Conservation (phyloP, 2,329 filamentous ascomycete species). For the Calonectria leucothoes region DNA sequence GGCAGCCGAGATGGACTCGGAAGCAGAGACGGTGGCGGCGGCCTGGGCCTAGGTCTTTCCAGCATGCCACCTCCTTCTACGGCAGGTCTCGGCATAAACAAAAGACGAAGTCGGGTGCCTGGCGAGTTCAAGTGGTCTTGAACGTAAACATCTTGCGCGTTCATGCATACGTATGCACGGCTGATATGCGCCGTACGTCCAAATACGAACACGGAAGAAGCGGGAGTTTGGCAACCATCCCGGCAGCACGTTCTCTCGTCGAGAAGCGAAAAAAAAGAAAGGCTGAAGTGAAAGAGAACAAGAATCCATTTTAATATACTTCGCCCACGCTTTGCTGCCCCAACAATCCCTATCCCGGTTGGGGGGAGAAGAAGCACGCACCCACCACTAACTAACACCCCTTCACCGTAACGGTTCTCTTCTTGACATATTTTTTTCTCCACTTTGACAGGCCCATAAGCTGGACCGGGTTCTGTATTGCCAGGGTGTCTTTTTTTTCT, state of each 20-base stretch:
- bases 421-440: neutral
- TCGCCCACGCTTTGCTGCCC: neutral
- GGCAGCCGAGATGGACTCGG: constrained; percentile 37
- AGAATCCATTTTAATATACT: neutral
- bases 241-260: neutral
- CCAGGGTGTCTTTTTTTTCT: neutral
- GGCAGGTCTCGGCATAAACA: constrained; percentile 23
- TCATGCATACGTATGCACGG: neutral
- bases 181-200: neutral
- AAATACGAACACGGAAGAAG: neutral
- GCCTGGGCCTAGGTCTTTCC: constrained; percentile 28
- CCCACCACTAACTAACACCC: neutral
- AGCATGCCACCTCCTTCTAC: constrained; percentile 23
- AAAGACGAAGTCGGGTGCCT: constrained; percentile 42
- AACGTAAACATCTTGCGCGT: constrained; percentile 1
- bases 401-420: neutral
- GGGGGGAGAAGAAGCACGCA: neutral
- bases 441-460: neutral
- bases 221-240: neutral
- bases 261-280: neutral
- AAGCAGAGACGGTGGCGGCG: constrained; percentile 28
- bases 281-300: neutral
- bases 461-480: neutral
- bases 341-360: neutral
- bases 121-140: constrained; percentile 42